Conservation (phyloP, 805 yeast species). For the Saccharomycopsis sp. region DNA sequence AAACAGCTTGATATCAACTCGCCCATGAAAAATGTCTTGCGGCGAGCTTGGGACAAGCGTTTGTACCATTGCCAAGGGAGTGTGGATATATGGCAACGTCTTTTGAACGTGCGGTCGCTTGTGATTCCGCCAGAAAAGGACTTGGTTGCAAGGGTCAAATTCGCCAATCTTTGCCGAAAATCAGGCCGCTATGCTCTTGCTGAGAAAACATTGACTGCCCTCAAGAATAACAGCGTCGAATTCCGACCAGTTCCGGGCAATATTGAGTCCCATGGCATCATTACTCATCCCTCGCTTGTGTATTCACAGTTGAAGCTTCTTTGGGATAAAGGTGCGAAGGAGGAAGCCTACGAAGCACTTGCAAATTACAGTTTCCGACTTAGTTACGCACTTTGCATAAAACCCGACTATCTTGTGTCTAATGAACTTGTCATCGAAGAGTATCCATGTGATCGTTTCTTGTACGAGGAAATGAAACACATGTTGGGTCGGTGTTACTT, state of each 20-base stretch:
- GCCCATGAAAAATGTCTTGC: constrained; percentile 68
- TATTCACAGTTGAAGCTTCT: constrained; percentile 93
- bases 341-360: constrained; percentile 78
- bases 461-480: constrained; percentile 63
- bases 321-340: constrained; percentile 92
- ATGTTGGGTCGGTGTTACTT: constrained; percentile 88
- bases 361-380: constrained; percentile 87
- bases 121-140: constrained; percentile 94
- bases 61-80: constrained; percentile 90
- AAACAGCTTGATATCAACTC: constrained; percentile 80
- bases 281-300: constrained; percentile 55
- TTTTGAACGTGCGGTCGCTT: constrained; percentile 85
- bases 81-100: constrained; percentile 98
- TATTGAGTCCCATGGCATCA: constrained; percentile 59
- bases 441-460: constrained; percentile 47
- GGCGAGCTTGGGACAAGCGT: constrained; percentile 92
- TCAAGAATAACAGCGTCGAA: constrained; percentile 32
- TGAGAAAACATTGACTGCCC: constrained; percentile 77
- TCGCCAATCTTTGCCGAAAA: constrained; percentile 92
- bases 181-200: constrained; percentile 90
- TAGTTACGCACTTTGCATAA: constrained; percentile 81
- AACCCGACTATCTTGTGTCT: constrained; percentile 44
- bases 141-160: constrained; percentile 96
- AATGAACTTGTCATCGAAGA: constrained; percentile 67
- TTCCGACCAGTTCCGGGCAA: constrained; percentile 15